Conservation (phyloP, 768 basidiomycete species). For the Paxillus rubicundulus region DNA sequence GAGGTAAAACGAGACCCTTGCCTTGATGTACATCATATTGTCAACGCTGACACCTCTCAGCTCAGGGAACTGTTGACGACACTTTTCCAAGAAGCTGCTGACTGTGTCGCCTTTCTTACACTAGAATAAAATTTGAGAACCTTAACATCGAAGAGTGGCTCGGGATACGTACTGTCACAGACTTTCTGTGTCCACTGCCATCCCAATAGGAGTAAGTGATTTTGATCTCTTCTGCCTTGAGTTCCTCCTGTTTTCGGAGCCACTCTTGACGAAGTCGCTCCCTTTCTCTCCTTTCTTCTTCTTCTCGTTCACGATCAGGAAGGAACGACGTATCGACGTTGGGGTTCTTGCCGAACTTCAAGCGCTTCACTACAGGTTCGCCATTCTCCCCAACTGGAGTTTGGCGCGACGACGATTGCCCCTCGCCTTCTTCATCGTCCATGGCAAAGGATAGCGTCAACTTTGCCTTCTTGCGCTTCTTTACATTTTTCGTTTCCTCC, state of each 20-base stretch:
- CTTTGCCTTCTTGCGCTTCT: conserved; percentile 93
- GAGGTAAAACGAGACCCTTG: conserved; percentile 28
- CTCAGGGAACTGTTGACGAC: conserved; percentile 89
- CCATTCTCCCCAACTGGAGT: conserved; percentile 38
- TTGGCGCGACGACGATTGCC: conserved; percentile 38
- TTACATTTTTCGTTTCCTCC: conserved; percentile 79
- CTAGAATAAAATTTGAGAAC: conserved; percentile 39
- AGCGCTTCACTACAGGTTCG: conserved; percentile 59
- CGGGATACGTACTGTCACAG: conserved; percentile 65
- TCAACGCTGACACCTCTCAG: conserved; percentile 87
- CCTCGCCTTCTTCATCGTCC: conserved; percentile 70
- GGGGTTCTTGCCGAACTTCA: conserved; percentile 91
- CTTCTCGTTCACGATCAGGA: conserved; percentile 96
- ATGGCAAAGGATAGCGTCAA: conserved; percentile 88
- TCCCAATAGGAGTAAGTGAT: conserved; percentile 98
- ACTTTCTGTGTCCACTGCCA: conserved; percentile 94
- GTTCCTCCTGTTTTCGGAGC: conserved; percentile 68
- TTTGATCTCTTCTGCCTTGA: conserved; percentile 77
- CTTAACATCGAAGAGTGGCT: not conserved
- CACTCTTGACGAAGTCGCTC: conserved; percentile 90
- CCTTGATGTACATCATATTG: conserved; percentile 99
- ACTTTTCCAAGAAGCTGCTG: conserved; percentile 86
- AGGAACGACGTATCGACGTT: conserved; percentile 97
- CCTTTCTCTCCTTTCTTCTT: conserved; percentile 82
- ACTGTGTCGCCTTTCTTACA: conserved; percentile 97